Percentiles rank a stretch among this genome's conserved stretches.
phyloP scores from a whole-genome alignment of 306 rosid species.

The Castanospermum australe region DNA sequence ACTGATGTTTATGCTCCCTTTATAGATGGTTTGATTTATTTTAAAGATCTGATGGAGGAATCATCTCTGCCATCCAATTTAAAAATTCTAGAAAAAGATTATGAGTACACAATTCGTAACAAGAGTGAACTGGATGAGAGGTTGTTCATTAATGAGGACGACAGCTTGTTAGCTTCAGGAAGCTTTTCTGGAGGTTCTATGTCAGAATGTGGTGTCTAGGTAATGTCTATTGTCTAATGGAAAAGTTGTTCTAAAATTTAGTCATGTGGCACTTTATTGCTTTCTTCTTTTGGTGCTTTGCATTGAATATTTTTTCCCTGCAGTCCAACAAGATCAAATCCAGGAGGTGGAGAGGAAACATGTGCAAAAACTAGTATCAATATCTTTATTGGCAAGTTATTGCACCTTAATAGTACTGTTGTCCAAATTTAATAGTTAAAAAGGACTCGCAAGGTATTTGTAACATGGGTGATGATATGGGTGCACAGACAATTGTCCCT shows the following conservation, averaged over 20 bases:
- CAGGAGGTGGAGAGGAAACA: slow-evolving; percentile 98
- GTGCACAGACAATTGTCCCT: slow-evolving; percentile 1
- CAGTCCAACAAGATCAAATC: slow-evolving; percentile 98
- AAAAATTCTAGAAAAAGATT: slow-evolving; percentile 72
- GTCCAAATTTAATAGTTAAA: neutral
- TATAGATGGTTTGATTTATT: slow-evolving; percentile 81
- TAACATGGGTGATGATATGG: neutral
- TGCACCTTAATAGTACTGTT: neutral
- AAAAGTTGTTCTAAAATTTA: neutral
- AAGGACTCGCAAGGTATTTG: neutral
- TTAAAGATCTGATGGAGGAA: slow-evolving; percentile 78
- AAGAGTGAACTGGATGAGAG: slow-evolving; percentile 92
- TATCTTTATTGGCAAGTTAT: slow-evolving; percentile 91
- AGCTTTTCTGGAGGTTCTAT: slow-evolving; percentile 71
- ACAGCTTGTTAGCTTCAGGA: slow-evolving; percentile 83
- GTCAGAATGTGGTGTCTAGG: slow-evolving; percentile 71
- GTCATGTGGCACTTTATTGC: neutral
- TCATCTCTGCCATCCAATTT: slow-evolving; percentile 60
- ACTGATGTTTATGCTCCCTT: slow-evolving; percentile 10
- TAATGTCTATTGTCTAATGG: slow-evolving; percentile 36
- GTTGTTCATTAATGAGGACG: slow-evolving; percentile 79
- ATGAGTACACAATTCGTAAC: slow-evolving; percentile 59
- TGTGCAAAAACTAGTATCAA: slow-evolving; percentile 96
- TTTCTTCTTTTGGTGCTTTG: neutral
- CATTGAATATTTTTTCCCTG: slow-evolving; percentile 28